Conservation (phyloP, 2,329 filamentous ascomycete species). For the Penicillium sp. region DNA sequence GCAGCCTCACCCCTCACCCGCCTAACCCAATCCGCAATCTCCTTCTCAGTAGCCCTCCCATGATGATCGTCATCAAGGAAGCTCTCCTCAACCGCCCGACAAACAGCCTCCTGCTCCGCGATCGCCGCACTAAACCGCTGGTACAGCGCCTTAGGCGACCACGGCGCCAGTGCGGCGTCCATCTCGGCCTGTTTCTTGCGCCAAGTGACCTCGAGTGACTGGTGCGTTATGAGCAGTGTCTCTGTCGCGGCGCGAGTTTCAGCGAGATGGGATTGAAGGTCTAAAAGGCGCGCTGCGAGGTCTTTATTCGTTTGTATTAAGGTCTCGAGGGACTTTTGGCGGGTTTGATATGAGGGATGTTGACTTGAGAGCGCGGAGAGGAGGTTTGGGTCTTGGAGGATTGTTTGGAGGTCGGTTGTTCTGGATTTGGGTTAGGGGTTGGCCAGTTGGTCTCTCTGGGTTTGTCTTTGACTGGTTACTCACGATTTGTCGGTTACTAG, state of each 20-base stretch:
- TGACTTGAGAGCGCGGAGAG: constrained; percentile 71
- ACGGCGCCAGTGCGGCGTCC: constrained; percentile 77
- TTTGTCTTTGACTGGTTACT: constrained; percentile 27
- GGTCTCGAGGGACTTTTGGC: constrained; percentile 60
- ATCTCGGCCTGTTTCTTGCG: constrained; percentile 82
- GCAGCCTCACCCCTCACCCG: constrained; percentile 76
- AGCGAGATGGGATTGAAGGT: constrained; percentile 48
- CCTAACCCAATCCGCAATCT: constrained; percentile 79
- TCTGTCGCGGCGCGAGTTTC: constrained; percentile 64
- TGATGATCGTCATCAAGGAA: constrained; percentile 66
- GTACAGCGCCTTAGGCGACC: constrained; percentile 82
- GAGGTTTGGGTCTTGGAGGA: constrained; percentile 66
- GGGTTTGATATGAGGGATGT: constrained; percentile 67
- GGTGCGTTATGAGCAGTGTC: constrained; percentile 74
- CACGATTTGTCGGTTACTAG: constrained; percentile 78
- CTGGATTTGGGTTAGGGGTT: constrained; percentile 16
- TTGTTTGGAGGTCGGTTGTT: constrained; percentile 61
- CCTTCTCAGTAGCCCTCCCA: constrained; percentile 67
- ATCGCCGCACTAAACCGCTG: constrained; percentile 72
- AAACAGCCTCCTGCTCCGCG: constrained; percentile 76
- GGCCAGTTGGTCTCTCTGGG: constrained; percentile 18
- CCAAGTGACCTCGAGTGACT: constrained; percentile 90
- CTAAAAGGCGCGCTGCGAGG: constrained; percentile 53
- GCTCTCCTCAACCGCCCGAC: constrained; percentile 82
- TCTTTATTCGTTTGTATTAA: constrained; percentile 68